Percentiles rank a stretch among this genome's conserved stretches.
These are phyloP conservation scores for Knoxdaviesia capensis DNA, from an alignment of 2,329 filamentous ascomycete species.

Conservation along the genomic window DNA sequence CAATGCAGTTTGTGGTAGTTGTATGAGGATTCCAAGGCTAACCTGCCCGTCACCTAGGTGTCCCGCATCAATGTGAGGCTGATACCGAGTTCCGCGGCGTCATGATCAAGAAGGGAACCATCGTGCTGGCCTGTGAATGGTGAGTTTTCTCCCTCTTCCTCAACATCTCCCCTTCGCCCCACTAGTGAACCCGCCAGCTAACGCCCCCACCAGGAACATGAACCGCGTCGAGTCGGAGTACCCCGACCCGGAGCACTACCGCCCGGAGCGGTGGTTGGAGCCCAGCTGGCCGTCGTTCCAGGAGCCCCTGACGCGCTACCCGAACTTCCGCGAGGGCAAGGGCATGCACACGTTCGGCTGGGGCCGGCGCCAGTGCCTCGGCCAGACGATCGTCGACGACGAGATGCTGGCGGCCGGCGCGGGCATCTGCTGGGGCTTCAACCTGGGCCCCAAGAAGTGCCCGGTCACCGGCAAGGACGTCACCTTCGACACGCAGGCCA, in stretches of 20 bases:
- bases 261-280: constrained; percentile 42
- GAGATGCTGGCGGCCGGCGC: constrained; percentile 31
- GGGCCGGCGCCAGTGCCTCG: constrained; percentile 41
- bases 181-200: not conserved
- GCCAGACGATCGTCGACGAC: constrained; percentile 40
- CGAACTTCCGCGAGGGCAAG: constrained; percentile 35
- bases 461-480: constrained; percentile 19
- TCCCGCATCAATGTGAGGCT: constrained; percentile 26
- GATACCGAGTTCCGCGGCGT: constrained; percentile 26
- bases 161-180: not conserved
- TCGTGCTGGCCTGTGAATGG: constrained; percentile 30
- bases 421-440: constrained; percentile 27
- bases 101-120: constrained; percentile 24
- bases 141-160: constrained; percentile 8
- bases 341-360: constrained; percentile 45
- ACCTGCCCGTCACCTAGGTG: constrained; percentile 11
- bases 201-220: constrained; percentile 21
- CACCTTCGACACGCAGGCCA: constrained; percentile 26
- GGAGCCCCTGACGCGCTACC: constrained; percentile 40
- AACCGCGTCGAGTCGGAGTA: constrained; percentile 38
- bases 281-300: constrained; percentile 43
- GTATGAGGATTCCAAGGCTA: not conserved
- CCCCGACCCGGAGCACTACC: constrained; percentile 41
- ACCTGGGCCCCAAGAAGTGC: constrained; percentile 19
- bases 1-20: not conserved